A percentile compares a stretch with the other conserved stretches of the same genome.
phyloP scores from a whole-genome alignment of 2,329 filamentous ascomycete species.

The Ascochyta pisi region DNA sequence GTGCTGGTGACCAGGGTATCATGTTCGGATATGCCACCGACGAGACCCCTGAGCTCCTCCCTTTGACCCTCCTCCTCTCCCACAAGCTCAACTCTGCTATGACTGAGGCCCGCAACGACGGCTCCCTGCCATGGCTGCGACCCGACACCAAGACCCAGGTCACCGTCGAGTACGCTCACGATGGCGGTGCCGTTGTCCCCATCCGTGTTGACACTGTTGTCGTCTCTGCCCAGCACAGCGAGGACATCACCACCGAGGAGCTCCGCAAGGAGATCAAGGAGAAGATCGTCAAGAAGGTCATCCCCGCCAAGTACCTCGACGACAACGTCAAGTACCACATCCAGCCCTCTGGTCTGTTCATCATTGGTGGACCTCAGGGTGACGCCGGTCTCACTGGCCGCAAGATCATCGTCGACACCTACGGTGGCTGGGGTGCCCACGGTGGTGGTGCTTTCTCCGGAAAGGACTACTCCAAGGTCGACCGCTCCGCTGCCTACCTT shows the following conservation, averaged over 20 bases:
- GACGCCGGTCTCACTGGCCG: conserved; percentile 97
- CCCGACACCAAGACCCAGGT: conserved; percentile 99
- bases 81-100: conserved; percentile 98
- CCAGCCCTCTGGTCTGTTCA: conserved; percentile 97
- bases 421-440: conserved; percentile 99
- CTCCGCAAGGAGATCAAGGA: conserved; percentile 94
- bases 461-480: conserved; percentile 99
- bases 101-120: conserved; percentile 86
- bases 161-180: conserved; percentile 98
- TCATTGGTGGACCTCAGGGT: conserved; percentile 99
- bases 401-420: conserved; percentile 99
- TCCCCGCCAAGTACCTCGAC: conserved; percentile 89
- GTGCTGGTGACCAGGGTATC: conserved; percentile 99
- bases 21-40: conserved; percentile 99
- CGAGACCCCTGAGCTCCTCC: conserved; percentile 96
- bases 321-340: conserved; percentile 97
- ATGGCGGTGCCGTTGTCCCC: conserved; percentile 90
- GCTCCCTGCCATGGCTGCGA: conserved; percentile 88
- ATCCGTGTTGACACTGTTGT: conserved; percentile 95
- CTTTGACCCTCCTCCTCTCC: conserved; percentile 89
- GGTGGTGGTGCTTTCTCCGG: conserved; percentile 99
- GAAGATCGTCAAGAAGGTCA: conserved; percentile 96
- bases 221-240: conserved; percentile 92
- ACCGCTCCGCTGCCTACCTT: conserved; percentile 96
- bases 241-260: conserved; percentile 86